These are phyloP conservation scores for Dictyostelium intermedium DNA, from an alignment of 78 protist genomes.

Conservation along the genomic window DNA sequence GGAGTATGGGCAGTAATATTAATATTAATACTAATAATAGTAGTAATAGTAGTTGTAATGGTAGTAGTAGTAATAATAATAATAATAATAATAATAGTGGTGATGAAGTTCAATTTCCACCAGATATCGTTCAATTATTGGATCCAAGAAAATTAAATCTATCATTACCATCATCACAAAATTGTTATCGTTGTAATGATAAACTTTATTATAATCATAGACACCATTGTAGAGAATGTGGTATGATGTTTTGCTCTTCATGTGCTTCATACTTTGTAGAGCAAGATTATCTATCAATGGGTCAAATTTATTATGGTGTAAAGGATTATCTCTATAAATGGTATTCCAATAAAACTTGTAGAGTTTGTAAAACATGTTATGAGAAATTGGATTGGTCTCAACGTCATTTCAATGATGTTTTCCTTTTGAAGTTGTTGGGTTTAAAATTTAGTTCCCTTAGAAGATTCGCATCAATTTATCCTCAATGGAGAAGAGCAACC, in stretches of 20 bases:
- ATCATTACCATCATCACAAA: neutral
- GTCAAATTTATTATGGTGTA: slow-evolving; percentile 5
- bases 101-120: neutral
- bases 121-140: slow-evolving; percentile 5
- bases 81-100: neutral
- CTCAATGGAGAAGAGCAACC: slow-evolving; percentile 28
- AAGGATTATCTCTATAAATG: neutral
- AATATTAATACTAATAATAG: too few relatives aligned
- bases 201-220: neutral
- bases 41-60: neutral
- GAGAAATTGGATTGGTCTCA: neutral
- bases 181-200: slow-evolving; percentile 21
- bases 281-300: neutral
- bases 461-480: slow-evolving; percentile 12
- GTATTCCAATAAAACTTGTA: neutral
- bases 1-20: too few relatives aligned
- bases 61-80: neutral
- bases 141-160: slow-evolving; percentile 17
- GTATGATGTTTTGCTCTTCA: slow-evolving; percentile 43
- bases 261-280: slow-evolving; percentile 22
- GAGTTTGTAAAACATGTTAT: slow-evolving; percentile 31
- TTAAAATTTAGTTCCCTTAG: slow-evolving; percentile 20
- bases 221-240: slow-evolving; percentile 77
- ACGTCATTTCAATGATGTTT: neutral
- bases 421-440: neutral